These are phyloP conservation scores for Acidomyces sp. DNA, from an alignment of 495 filamentous ascomycete genomes.

Conservation along the genomic window DNA sequence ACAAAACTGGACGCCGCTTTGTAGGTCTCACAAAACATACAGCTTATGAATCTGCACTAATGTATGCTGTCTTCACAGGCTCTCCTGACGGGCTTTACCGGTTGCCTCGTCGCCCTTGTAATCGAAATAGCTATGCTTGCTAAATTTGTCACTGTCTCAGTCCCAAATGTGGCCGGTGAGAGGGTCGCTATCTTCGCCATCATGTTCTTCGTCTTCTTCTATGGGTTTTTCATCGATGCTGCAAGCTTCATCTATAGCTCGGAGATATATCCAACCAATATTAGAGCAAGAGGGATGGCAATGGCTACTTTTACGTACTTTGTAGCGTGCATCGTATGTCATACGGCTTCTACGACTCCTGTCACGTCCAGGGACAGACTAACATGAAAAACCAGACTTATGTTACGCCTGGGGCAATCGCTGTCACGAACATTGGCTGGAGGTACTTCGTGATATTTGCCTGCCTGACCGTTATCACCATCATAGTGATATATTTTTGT, in stretches of 20 bases:
- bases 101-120: constrained; percentile 22
- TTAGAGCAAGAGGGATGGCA: constrained; percentile 21
- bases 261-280: constrained; percentile 22
- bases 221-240: constrained; percentile 21
- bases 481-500: constrained; percentile 21
- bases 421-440: constrained; percentile 13
- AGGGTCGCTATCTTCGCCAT: constrained; percentile 23
- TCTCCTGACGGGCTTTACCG: constrained; percentile 18
- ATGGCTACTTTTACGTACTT: too few species aligned
- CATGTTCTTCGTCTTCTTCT: constrained; percentile 25
- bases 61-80: constrained; percentile 22
- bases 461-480: constrained; percentile 19
- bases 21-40: too few species aligned
- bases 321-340: too few species aligned
- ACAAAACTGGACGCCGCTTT: too few species aligned
- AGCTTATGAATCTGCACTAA: constrained; percentile 4
- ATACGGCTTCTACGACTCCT: neutral
- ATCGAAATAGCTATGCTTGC: constrained; percentile 24
- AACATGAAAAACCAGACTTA: neutral
- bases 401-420: constrained; percentile 2
- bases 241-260: constrained; percentile 22
- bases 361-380: neutral
- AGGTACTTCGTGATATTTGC: constrained; percentile 20
- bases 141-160: constrained; percentile 1
- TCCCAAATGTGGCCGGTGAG: constrained; percentile 15